Percentiles rank a stretch among this genome's conserved stretches.
These are phyloP conservation scores for Nectriaceae sp. DNA, from an alignment of 2,329 filamentous ascomycete genomes.

Conservation along the genomic window DNA sequence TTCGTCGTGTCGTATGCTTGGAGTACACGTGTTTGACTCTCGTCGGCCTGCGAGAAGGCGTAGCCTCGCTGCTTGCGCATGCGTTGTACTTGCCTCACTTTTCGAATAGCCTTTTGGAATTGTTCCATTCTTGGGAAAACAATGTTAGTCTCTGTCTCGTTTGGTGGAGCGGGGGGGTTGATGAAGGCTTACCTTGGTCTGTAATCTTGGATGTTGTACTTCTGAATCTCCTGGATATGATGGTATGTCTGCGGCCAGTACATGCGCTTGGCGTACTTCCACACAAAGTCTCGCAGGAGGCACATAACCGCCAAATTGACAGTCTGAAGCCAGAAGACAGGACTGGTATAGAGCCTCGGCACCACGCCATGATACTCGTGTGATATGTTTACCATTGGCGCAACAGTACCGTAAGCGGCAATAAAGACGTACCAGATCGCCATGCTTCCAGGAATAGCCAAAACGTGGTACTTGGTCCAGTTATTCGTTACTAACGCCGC, in stretches of 20 bases:
- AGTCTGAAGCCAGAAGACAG: slow-evolving; percentile 91
- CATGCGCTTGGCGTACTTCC: slow-evolving; percentile 98
- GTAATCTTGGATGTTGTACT: slow-evolving; percentile 99
- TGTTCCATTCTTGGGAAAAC: slow-evolving; percentile 92
- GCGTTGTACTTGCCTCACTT: slow-evolving; percentile 95
- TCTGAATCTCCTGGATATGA: slow-evolving; percentile 99
- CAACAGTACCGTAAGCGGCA: slow-evolving; percentile 82
- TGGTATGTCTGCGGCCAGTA: slow-evolving; percentile 95
- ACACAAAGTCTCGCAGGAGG: slow-evolving; percentile 84
- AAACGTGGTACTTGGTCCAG: slow-evolving; percentile 97
- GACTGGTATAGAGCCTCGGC: slow-evolving; percentile 75
- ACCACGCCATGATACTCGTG: slow-evolving; percentile 85
- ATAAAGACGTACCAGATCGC: slow-evolving; percentile 89
- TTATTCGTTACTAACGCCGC: slow-evolving; percentile 93
- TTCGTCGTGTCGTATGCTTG: slow-evolving; percentile 98
- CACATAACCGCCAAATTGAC: slow-evolving; percentile 78
- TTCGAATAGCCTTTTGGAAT: slow-evolving; percentile 98
- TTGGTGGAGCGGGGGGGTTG: not conserved
- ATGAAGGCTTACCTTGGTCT: slow-evolving; percentile 69
- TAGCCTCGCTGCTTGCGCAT: slow-evolving; percentile 99
- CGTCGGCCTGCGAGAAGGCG: slow-evolving; percentile 96
- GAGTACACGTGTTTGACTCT: slow-evolving; percentile 90
- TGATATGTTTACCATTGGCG: slow-evolving; percentile 79
- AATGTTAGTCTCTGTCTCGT: slow-evolving; percentile 14
- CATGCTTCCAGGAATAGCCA: slow-evolving; percentile 94